Evolutionary conservation across 148 eudicot species (phyloP), one percentile per base, ranked within the genome.

Genomic region (Beta vulgaris): DNA sequence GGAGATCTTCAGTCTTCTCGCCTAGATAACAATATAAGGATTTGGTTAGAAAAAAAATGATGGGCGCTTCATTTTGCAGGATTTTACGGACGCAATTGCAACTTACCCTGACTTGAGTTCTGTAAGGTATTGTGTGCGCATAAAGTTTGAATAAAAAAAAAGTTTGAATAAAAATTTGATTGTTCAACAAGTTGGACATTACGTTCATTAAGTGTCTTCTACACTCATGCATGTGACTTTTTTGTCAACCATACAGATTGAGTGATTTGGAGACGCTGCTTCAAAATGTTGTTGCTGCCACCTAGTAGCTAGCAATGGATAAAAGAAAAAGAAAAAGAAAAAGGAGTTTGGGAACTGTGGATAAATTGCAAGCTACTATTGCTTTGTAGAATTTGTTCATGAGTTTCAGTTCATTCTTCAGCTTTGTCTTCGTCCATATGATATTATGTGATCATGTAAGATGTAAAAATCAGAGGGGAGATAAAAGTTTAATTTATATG

Each of bases 51-150:
- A 34, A 34, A 18, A 31, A 6, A 15, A 60, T 60, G 21, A 60
- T 32, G 23, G 32, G 37, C 11, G 10, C 67, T n/a, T n/a, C 21
- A 28, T 65, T 58, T 59, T 82, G 54, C 34, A 93, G 98, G 96
- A 95, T 81, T 95, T 95, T 68, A 79, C 83, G 32, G 90, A 87
- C 21, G 99, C 99, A 72, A 84, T 89, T 70, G 96, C 92, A 5
- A 83, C 77, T 71, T 95, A 86, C 84, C 96, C 97, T 42, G 96
- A 95, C 87, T 84, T 95, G 85, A 83, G 90, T 79, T 80, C 83
- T 67, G 86, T 92, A 40, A 86, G 91, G 98, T 95, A 87, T 53
- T 75, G 18, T 69, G 19, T 62, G 66, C 51, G 2, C 25, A 40
- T 58, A 14, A 14, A 29, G 10, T 51, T 26, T 2, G 37, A 34